Evolutionary conservation across 495 filamentous ascomycete species (phyloP), one percentile per base, ranked within the genome.

Genomic region (Penicillium coprophilum): DNA sequence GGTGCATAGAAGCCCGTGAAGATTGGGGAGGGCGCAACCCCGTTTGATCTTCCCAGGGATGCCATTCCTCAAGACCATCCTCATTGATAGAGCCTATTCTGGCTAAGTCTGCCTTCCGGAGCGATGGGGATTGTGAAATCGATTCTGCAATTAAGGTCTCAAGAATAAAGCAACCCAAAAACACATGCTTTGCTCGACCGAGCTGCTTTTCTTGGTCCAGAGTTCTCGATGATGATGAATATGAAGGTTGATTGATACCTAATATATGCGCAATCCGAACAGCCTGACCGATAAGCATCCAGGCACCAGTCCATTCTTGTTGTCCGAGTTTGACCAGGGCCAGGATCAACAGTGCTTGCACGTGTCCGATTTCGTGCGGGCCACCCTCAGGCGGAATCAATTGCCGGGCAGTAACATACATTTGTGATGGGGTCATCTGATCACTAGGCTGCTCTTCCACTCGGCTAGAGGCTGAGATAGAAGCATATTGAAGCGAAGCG

Each of bases 1-100:
- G 73, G 17, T 74, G 72, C 58, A 77, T 74, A 5, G 71, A 69
- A 9, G 61, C 59, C 2, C 70, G 65, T 23, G 67, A 65, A n/a
- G 77, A 63, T 39, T 73, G 58, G 40, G 64, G 54, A 39, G 67
- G 63, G 13, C 68, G 63, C 30, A 65, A 60, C 27, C 58, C 64
- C 21, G 70, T 70, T 28, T 77, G 76, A 46, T 81, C 77, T 21
- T 75, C 74, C 87, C 85, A 90, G 13, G 82, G 82, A 62, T 87
- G 81, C 87, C 86, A 89, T 69, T 90, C 85, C 53, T 90, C 87
- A 24, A 84, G 66, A 1, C 83, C 86, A 67, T 86, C 82, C 68
- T 88, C 84, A 40, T 78, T 73, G 6, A 85, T 64, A 7, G 68
- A 62, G 0, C 76, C 72, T 30, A 82, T 61, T 21, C 64, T 62